These are phyloP conservation scores for Tetradesmus lagerheimii DNA, from an alignment of 139 green algal species.

Conservation along the genomic window DNA sequence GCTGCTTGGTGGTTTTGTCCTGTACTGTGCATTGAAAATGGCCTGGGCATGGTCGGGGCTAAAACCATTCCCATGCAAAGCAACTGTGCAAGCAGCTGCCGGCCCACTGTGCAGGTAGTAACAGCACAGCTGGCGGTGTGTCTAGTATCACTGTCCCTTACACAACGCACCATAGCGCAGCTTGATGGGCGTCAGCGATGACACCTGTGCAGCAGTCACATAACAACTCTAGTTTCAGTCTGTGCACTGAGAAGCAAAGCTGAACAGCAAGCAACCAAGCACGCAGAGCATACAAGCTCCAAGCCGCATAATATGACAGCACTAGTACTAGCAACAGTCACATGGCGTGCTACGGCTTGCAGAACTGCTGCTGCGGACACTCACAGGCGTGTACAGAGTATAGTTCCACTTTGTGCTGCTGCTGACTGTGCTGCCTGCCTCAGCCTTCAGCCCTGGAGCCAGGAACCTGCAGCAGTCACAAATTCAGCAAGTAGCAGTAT, in stretches of 20 bases:
- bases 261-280: too few species aligned
- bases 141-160: background rate
- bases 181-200: background rate
- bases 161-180: background rate
- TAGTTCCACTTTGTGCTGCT: background rate
- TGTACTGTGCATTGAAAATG: too few species aligned
- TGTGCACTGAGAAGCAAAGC: too few species aligned
- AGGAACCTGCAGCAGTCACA: constrained; percentile 30
- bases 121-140: too few species aligned
- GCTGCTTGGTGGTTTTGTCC: too few species aligned
- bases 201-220: background rate
- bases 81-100: too few species aligned
- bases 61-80: too few species aligned
- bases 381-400: background rate
- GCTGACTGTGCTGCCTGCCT: background rate
- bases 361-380: background rate
- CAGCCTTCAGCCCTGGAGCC: constrained; percentile 28
- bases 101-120: background rate
- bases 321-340: too few species aligned
- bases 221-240: too few species aligned
- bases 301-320: background rate
- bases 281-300: background rate
- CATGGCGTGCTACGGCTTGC: background rate
- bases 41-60: too few species aligned
- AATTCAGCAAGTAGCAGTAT: background rate